Percentiles rank a stretch among this genome's conserved stretches.
Conservation (phyloP, 768 basidiomycete species). For the Austroboletus eburneus region DNA sequence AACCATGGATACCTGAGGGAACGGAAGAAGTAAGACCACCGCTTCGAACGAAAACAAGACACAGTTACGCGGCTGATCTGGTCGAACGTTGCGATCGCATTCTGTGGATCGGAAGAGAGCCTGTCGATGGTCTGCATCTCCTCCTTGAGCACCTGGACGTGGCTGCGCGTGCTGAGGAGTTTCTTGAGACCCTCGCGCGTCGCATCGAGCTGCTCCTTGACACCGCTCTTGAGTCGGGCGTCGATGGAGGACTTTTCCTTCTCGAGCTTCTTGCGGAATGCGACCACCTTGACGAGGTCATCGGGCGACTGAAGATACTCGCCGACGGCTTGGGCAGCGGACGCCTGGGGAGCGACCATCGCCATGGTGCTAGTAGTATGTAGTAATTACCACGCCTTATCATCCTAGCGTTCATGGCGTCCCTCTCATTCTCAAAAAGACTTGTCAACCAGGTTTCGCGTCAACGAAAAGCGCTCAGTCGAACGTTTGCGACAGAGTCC, state of each 20-base stretch:
- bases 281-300: conserved; percentile 83
- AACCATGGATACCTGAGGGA: background rate
- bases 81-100: conserved; percentile 56
- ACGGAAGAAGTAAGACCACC: no score
- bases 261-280: conserved; percentile 90
- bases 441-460: conserved; percentile 1
- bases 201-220: conserved; percentile 88
- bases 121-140: conserved; percentile 80
- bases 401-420: conserved; percentile 2
- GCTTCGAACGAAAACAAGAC: no score
- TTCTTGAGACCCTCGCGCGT: conserved; percentile 86
- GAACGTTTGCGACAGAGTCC: conserved; percentile 17
- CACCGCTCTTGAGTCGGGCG: conserved; percentile 82
- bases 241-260: conserved; percentile 97
- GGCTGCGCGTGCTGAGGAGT: conserved; percentile 68
- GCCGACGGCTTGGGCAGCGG: conserved; percentile 80
- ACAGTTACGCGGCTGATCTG: conserved; percentile 95
- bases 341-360: conserved; percentile 53
- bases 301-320: conserved; percentile 89
- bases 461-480: conserved; percentile 3
- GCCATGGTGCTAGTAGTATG: conserved; percentile 15
- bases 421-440: conserved; percentile 3
- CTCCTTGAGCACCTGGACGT: conserved; percentile 80
- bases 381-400: no score
- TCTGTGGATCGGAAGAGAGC: conserved; percentile 70